These are phyloP conservation scores for Laguncularia racemosa DNA, from an alignment of 345 rosid species.

Conservation along the genomic window DNA sequence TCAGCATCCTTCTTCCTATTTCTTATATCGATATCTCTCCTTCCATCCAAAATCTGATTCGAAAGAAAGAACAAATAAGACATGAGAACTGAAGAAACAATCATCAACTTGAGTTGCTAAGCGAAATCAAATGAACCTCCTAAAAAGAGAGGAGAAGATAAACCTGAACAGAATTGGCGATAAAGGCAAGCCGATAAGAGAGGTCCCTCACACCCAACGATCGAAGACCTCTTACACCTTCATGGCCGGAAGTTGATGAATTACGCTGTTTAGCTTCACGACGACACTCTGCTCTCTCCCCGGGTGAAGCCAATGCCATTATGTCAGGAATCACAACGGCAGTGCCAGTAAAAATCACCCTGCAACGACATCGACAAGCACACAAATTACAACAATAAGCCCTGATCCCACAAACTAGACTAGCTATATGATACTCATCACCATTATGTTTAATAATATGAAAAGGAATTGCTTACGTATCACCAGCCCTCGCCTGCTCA, in stretches of 20 bases:
- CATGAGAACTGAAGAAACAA: slow-evolving; percentile 6
- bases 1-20: slow-evolving; percentile 81
- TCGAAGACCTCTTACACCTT: slow-evolving; percentile 82
- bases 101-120: background rate
- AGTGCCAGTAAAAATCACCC: slow-evolving; percentile 90
- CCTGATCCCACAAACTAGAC: too few species aligned
- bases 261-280: slow-evolving; percentile 67
- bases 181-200: slow-evolving; percentile 85
- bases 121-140: too few species aligned
- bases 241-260: slow-evolving; percentile 49
- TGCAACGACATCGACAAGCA: slow-evolving; percentile 16
- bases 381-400: background rate
- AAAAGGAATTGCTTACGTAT: slow-evolving; percentile 46
- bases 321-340: slow-evolving; percentile 93
- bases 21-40: slow-evolving; percentile 69
- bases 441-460: too few species aligned
- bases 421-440: too few species aligned
- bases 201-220: slow-evolving; percentile 93
- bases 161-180: slow-evolving; percentile 95
- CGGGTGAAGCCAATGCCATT: slow-evolving; percentile 84
- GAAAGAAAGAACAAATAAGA: background rate
- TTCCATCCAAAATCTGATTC: slow-evolving; percentile 72
- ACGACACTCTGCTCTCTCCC: slow-evolving; percentile 86
- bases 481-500: slow-evolving; percentile 97
- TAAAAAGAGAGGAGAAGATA: slow-evolving; percentile 9